Conservation (phyloP, 179 eudicot species). For the Pouteria campechiana region DNA sequence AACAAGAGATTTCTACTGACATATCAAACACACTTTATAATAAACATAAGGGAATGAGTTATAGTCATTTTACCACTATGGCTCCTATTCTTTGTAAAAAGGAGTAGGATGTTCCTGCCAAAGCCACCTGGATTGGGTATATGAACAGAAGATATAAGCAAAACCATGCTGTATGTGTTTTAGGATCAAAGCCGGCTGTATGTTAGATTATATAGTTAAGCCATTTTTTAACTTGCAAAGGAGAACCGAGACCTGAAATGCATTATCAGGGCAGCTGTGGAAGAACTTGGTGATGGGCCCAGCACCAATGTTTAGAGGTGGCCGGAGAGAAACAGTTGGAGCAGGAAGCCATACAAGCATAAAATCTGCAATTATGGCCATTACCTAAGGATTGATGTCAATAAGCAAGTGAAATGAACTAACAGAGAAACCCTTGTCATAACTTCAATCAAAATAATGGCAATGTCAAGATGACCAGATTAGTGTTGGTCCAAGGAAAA, state of each 20-base stretch:
- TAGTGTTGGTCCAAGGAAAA: too few relatives aligned
- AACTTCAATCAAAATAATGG: neutral
- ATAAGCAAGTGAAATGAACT: neutral
- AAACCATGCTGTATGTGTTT: too few relatives aligned
- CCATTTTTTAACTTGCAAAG: too few relatives aligned
- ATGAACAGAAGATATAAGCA: conserved; percentile 5
- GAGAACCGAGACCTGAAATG: conserved; percentile 56
- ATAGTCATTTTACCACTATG: conserved; percentile 51
- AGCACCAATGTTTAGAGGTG: conserved; percentile 57
- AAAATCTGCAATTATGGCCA: conserved; percentile 95
- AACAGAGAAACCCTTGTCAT: neutral
- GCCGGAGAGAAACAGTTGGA: conserved; percentile 73
- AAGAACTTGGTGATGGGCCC: conserved; percentile 81
- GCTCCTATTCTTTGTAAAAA: conserved; percentile 76
- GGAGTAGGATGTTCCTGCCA: conserved; percentile 69
- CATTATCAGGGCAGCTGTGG: conserved; percentile 81
- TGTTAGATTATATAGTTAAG: too few relatives aligned
- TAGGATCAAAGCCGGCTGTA: too few relatives aligned
- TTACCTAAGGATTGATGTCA: conserved; percentile 41
- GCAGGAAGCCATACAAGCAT: conserved; percentile 99
- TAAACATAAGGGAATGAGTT: neutral
- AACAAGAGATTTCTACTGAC: neutral
- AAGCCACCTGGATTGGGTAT: conserved; percentile 42
- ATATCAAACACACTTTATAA: neutral
- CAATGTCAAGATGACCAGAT: too few relatives aligned